phyloP scores from a whole-genome alignment of 495 filamentous ascomycete genomes.

The Penicillium angulare region DNA sequence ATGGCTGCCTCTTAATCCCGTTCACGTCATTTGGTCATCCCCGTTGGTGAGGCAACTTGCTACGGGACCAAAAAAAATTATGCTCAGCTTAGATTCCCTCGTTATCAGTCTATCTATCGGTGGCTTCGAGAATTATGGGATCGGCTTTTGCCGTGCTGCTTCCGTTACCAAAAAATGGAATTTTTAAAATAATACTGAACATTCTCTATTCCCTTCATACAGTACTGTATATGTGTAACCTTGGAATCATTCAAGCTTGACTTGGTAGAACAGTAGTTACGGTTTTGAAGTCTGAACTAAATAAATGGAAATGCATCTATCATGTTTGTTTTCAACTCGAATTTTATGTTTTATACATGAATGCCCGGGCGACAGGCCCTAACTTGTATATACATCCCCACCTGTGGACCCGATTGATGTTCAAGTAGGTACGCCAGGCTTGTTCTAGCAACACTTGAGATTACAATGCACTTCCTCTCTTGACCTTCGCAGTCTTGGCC shows the following conservation, averaged over 20 bases:
- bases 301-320: too few species aligned
- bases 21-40: conserved; percentile 18
- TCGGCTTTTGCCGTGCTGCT: conserved; percentile 14
- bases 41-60: conserved; percentile 12
- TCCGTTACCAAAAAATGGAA: conserved; percentile 18
- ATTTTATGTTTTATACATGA: neutral
- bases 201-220: too few species aligned
- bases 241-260: too few species aligned
- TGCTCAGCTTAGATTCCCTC: conserved; percentile 15
- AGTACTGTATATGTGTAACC: neutral
- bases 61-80: conserved; percentile 30
- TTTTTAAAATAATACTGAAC: conserved; percentile 10
- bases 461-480: conserved; percentile 26
- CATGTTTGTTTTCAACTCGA: neutral
- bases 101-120: conserved; percentile 7
- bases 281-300: too few species aligned
- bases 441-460: neutral
- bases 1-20: conserved; percentile 46
- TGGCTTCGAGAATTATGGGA: conserved; percentile 8
- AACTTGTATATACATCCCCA: neutral
- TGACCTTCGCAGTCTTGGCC: conserved; percentile 34
- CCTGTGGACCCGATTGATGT: neutral
- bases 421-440: neutral
- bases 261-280: too few species aligned
- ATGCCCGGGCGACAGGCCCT: neutral